Percentiles rank a stretch among this genome's conserved stretches.
phyloP scores from a whole-genome alignment of 768 basidiomycete genomes.

The Multifurca ochricompacta region DNA sequence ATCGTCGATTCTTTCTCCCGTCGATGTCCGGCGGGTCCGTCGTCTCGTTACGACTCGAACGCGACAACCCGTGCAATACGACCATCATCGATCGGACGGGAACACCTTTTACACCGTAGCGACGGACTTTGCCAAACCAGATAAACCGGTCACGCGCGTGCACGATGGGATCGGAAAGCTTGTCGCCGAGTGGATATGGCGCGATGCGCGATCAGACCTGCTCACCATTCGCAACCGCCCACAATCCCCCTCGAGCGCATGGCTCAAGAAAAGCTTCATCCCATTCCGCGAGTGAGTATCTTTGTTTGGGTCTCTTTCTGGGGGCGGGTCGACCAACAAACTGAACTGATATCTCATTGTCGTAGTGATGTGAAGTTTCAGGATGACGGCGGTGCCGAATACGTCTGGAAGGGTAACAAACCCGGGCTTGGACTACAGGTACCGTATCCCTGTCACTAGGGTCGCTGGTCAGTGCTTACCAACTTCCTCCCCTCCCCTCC shows the following conservation, averaged over 20 bases:
- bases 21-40: not conserved
- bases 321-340: no score
- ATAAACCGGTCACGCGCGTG: slow-evolving; percentile 12
- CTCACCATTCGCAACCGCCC: slow-evolving; percentile 14
- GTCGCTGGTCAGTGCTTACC: no score
- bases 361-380: slow-evolving; percentile 14
- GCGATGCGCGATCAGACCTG: slow-evolving; percentile 19
- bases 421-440: slow-evolving; percentile 15
- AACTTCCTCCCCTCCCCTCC: not conserved
- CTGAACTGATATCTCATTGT: not conserved
- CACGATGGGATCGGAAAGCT: slow-evolving; percentile 10
- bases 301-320: not conserved
- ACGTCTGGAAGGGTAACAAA: slow-evolving; percentile 15
- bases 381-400: slow-evolving; percentile 14
- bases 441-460: not conserved
- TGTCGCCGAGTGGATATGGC: slow-evolving; percentile 21
- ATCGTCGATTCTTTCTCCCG: not conserved
- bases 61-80: slow-evolving; percentile 21
- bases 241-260: slow-evolving; percentile 10
- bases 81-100: slow-evolving; percentile 12
- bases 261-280: slow-evolving; percentile 20
- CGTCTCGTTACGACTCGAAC: slow-evolving; percentile 6
- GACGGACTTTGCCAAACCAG: slow-evolving; percentile 11
- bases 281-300: slow-evolving; percentile 14
- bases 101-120: slow-evolving; percentile 14